Evolutionary conservation across 164 flowering plant species (phyloP).

Genomic region (Stephania yunnanensis): DNA sequence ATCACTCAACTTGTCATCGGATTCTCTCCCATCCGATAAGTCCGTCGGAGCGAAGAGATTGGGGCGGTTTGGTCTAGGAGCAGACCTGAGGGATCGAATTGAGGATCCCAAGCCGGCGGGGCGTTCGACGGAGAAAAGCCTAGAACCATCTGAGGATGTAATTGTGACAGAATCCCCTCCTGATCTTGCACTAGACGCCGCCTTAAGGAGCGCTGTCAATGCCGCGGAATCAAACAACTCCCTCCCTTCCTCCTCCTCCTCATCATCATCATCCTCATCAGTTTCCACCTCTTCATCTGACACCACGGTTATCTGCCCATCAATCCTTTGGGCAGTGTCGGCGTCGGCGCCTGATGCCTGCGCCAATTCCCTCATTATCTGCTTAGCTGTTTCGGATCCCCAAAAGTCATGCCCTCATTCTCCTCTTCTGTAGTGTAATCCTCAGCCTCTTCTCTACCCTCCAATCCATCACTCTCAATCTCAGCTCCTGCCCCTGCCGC

Average conservation of each 20-base stretch:
- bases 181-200: slow-evolving; percentile 55
- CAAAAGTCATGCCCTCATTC: slow-evolving; percentile 44
- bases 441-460: slow-evolving; percentile 18
- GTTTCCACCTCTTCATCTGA: slow-evolving; percentile 89
- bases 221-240: slow-evolving; percentile 87
- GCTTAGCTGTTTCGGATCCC: slow-evolving; percentile 58
- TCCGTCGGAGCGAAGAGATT: slow-evolving; percentile 37
- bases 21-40: slow-evolving; percentile 26
- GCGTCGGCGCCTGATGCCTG: slow-evolving; percentile 39
- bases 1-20: slow-evolving; percentile 55
- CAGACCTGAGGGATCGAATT: slow-evolving; percentile 48
- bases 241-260: slow-evolving; percentile 59
- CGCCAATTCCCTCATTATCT: slow-evolving; percentile 66
- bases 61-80: slow-evolving; percentile 46
- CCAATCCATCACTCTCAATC: slow-evolving; percentile 9
- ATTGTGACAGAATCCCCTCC: slow-evolving; percentile 53
- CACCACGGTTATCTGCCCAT: slow-evolving; percentile 79
- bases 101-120: slow-evolving; percentile 93
- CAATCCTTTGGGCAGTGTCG: slow-evolving; percentile 45
- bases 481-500: slow-evolving; percentile 4
- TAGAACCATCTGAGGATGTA: slow-evolving; percentile 65
- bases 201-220: slow-evolving; percentile 86
- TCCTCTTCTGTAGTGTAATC: slow-evolving; percentile 41
- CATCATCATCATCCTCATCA: slow-evolving; percentile 72
- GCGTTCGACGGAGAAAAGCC: slow-evolving; percentile 80